These are phyloP conservation scores for Cercospora sp. DNA, from an alignment of 2,329 filamentous ascomycete genomes.

Conservation along the genomic window DNA sequence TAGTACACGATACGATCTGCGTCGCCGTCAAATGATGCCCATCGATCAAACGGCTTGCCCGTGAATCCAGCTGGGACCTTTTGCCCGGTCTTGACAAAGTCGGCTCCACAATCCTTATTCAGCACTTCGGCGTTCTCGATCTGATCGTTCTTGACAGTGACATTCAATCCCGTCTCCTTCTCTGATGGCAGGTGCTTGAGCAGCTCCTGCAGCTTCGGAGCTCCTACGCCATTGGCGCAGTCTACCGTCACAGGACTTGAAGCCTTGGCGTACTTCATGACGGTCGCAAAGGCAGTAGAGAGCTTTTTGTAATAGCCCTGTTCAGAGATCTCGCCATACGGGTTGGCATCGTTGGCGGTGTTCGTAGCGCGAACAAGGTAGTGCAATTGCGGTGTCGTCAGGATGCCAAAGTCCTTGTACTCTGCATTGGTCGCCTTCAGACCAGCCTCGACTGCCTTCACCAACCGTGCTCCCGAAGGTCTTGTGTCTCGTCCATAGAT, in stretches of 20 bases:
- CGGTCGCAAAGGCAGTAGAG: slow-evolving; percentile 76
- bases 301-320: slow-evolving; percentile 95
- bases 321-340: slow-evolving; percentile 88
- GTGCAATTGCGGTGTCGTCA: slow-evolving; percentile 97
- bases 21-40: slow-evolving; percentile 90
- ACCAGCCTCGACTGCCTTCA: slow-evolving; percentile 75
- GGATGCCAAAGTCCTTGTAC: slow-evolving; percentile 80
- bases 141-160: slow-evolving; percentile 90
- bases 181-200: slow-evolving; percentile 76
- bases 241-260: slow-evolving; percentile 79
- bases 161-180: slow-evolving; percentile 65
- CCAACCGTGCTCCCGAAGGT: slow-evolving; percentile 83
- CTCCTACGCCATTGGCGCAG: slow-evolving; percentile 95
- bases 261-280: slow-evolving; percentile 75
- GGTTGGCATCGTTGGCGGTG: slow-evolving; percentile 80
- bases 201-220: slow-evolving; percentile 82
- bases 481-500: slow-evolving; percentile 91
- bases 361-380: slow-evolving; percentile 95
- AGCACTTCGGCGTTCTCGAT: slow-evolving; percentile 85
- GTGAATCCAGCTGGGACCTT: slow-evolving; percentile 81
- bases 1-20: slow-evolving; percentile 96
- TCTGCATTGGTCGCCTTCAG: slow-evolving; percentile 74
- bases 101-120: slow-evolving; percentile 89
- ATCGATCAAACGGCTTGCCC: slow-evolving; percentile 72
- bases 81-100: slow-evolving; percentile 97